Evolutionary conservation across 148 eudicot genomes (phyloP), one percentile per base, ranked within the genome.

Genomic region (Cornus kousa): DNA sequence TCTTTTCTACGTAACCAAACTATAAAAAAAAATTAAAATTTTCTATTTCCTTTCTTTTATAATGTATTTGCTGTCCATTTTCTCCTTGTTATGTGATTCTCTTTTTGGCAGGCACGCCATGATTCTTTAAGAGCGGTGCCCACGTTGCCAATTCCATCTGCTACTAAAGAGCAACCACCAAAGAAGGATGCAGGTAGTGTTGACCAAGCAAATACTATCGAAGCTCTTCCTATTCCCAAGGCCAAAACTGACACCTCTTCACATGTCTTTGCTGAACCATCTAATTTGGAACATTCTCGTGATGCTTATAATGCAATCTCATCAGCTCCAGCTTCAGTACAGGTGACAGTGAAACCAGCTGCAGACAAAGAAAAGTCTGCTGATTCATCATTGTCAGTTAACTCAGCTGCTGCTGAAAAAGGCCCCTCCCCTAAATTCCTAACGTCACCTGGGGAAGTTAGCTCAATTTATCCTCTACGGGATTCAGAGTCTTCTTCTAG

Each of bases 271-370:
- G 28, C 81, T n/a, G 85, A 79, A 39, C 19, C 82, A 53, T 77
- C 82, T 31, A 81, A 67, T 83, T 72, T 68, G 62, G 87, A 83
- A 67, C 72, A 76, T 64, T 72, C 74, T n/a, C 81, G 69, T 12
- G 79, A 79, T 77, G 78, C 50, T 76, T 83, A 74, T 8, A 80
- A 53, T 72, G 32, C 37, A 8, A 74, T 67, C 24, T 73, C 82
- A 46, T 74, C 84, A 57, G 66, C 82, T 13, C 80, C 74, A 64
- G 74, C 66, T 74, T 70, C 82, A 64, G 67, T 76, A 37, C 80
- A 82, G 77, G 89, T 87, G 39, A 85, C 87, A 14, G 84, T 89
- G 22, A 92, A 88, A 79, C 88, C 91, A 74, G 79, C 85, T 24
- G 74, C 64, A 70, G 70, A 70, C 71, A 82, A 43, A 68, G 87